Evolutionary conservation across 257 asterid species (phyloP), one percentile per base, ranked within the genome.

Genomic region (Thymus mandschuricus): DNA sequence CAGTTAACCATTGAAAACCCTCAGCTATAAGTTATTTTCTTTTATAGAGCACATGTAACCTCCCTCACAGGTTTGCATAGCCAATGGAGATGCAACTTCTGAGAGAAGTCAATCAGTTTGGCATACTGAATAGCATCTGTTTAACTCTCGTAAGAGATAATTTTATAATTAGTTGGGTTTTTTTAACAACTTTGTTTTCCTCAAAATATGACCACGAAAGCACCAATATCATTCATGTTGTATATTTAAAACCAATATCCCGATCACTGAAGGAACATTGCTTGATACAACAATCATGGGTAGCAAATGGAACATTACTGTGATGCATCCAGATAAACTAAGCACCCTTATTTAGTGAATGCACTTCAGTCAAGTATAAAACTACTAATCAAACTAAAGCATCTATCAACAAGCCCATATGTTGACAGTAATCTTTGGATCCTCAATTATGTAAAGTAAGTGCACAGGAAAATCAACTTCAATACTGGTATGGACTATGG

Each of bases 131-230:
- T 15, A 50, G n/a, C 2, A 50, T 12, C 21, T 44, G 49, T 44
- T 44, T 43, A 35, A 3, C 48, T 43, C 48, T 43, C 5, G 3
- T 43, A 9, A 6, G 48, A 43, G 43, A 67, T 46, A 8, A 12
- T 51, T 54, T 31, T 69, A 54, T 4, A 45, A 44, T 45, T 33
- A 55, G 50, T 38, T 69, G 55, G 29, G 12, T 55, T 2, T 54
- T 69, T 34, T 58, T 74, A 48, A 46, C 41, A 66, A 35, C 9
- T 58, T 48, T 35, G 72, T 46, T 58, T 74, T 57, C 60, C 8
- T 27, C 45, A 34, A 29, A 27, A 56, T 3, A 30, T 3, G 64
- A 28, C 10, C 15, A 52, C 63, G 9, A 29, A 63, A 40, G 8
- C 44, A 34, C 28, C 56, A 41, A 54, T 40, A 51, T 64, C 61